Evolutionary conservation across 805 yeast genomes (phyloP).

Genomic region (Wilhelminamyces savonicus): DNA sequence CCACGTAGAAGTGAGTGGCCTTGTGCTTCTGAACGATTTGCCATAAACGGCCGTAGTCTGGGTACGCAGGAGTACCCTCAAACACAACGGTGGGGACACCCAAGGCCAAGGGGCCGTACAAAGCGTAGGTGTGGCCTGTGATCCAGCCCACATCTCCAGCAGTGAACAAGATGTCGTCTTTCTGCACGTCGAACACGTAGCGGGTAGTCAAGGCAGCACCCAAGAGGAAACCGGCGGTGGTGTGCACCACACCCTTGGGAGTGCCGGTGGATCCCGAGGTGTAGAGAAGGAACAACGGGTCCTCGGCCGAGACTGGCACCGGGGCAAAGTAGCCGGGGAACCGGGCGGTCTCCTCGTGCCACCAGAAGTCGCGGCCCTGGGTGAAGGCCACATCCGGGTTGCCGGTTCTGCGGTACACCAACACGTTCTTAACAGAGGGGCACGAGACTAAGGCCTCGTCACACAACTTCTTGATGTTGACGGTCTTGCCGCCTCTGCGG

Average conservation of each 20-base stretch:
- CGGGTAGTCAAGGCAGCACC: slow-evolving; percentile 70
- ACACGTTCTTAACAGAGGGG: slow-evolving; percentile 61
- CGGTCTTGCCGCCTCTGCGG: slow-evolving; percentile 75
- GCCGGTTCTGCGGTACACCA: slow-evolving; percentile 73
- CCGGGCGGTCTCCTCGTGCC: slow-evolving; percentile 65
- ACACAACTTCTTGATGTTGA: slow-evolving; percentile 74
- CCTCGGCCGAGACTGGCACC: slow-evolving; percentile 70
- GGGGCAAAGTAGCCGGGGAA: slow-evolving; percentile 69
- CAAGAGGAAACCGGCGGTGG: slow-evolving; percentile 73
- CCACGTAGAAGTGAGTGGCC: slow-evolving; percentile 76
- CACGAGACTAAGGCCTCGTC: slow-evolving; percentile 70
- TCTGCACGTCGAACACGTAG: slow-evolving; percentile 71
- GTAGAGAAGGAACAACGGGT: slow-evolving; percentile 72
- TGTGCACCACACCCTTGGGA: slow-evolving; percentile 81
- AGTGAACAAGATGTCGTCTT: slow-evolving; percentile 69
- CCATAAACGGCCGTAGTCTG: slow-evolving; percentile 76
- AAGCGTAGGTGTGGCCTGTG: slow-evolving; percentile 80
- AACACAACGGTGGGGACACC: slow-evolving; percentile 79
- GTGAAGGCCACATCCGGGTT: slow-evolving; percentile 44
- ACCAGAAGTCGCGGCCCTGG: slow-evolving; percentile 64
- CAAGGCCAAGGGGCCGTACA: slow-evolving; percentile 70
- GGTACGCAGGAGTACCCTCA: slow-evolving; percentile 86
- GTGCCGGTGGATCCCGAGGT: slow-evolving; percentile 87
- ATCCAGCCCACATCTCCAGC: slow-evolving; percentile 94
- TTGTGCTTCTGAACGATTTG: slow-evolving; percentile 64